Conservation (phyloP, 1,284 basidiomycete species). For the Ganoderma sinense region DNA sequence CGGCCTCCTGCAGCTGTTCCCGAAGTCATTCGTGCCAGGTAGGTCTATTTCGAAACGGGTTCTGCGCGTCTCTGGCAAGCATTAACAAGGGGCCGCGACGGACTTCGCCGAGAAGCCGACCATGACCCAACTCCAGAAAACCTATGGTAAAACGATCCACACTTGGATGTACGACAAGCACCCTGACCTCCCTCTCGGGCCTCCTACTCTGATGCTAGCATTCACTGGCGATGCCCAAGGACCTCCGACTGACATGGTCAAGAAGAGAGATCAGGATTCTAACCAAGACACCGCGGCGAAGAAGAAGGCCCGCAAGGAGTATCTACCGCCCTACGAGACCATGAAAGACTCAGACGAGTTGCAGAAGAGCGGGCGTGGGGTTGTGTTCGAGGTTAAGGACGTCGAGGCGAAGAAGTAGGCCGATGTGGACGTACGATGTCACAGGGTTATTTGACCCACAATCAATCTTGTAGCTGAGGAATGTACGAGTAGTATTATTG, state of each 20-base stretch:
- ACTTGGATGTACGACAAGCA: slow-evolving; percentile 53
- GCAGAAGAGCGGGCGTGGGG: slow-evolving; percentile 42
- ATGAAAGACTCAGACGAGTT: slow-evolving; percentile 47
- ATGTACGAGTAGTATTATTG: background rate
- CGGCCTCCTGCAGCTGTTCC: slow-evolving; percentile 53
- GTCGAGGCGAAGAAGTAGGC: slow-evolving; percentile 12
- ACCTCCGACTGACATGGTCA: slow-evolving; percentile 42
- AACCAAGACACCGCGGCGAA: slow-evolving; percentile 47
- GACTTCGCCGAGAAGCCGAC: slow-evolving; percentile 52
- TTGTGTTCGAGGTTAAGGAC: slow-evolving; percentile 37
- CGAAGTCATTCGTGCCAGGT: slow-evolving; percentile 50
- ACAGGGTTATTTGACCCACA: background rate
- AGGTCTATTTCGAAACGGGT: slow-evolving; percentile 17
- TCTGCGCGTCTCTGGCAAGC: background rate
- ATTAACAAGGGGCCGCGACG: slow-evolving; percentile 34
- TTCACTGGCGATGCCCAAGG: slow-evolving; percentile 48
- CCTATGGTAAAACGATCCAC: slow-evolving; percentile 61
- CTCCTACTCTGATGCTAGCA: slow-evolving; percentile 55
- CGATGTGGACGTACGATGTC: background rate
- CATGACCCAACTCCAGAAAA: slow-evolving; percentile 56
- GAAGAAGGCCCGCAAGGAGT: slow-evolving; percentile 43
- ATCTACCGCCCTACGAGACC: slow-evolving; percentile 49
- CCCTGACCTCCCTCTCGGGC: slow-evolving; percentile 57
- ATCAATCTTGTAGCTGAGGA: background rate
- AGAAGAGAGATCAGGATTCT: slow-evolving; percentile 44